phyloP scores from a whole-genome alignment of 306 rosid species.

The Notholithocarpus densiflorus region DNA sequence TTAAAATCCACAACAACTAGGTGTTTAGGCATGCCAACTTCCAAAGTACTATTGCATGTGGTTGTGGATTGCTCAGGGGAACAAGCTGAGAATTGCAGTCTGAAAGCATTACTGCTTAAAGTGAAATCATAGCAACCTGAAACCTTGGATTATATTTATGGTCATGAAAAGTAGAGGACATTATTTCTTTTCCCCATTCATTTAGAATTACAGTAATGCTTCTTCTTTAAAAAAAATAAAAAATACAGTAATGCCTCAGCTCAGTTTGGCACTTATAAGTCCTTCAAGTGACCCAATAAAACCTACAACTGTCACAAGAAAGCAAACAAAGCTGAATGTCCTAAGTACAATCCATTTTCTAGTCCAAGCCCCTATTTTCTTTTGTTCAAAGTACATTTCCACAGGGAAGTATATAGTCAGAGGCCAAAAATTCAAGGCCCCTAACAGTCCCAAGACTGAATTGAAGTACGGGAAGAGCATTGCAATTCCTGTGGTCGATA shows the following conservation, averaged over 20 bases:
- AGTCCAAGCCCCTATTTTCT: slow-evolving; percentile 65
- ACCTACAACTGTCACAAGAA: slow-evolving; percentile 49
- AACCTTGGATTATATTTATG: no score
- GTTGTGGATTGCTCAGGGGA: no score
- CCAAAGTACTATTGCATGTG: no score
- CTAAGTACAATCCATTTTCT: slow-evolving; percentile 61
- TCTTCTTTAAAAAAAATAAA: not conserved
- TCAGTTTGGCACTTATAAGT: slow-evolving; percentile 49
- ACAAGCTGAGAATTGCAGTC: no score
- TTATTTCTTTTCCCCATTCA: not conserved
- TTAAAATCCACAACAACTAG: no score
- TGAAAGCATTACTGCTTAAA: no score
- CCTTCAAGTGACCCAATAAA: slow-evolving; percentile 74
- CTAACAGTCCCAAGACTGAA: slow-evolving; percentile 66
- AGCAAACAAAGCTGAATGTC: slow-evolving; percentile 60
- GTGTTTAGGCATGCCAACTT: no score
- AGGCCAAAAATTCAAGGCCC: slow-evolving; percentile 90
- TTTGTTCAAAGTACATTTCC: slow-evolving; percentile 79
- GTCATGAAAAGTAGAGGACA: no score
- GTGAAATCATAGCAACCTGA: no score
- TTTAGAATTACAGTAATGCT: not conserved
- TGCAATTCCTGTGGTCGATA: slow-evolving; percentile 69
- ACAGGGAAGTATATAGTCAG: slow-evolving; percentile 73
- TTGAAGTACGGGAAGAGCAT: slow-evolving; percentile 85
- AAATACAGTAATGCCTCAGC: slow-evolving; percentile 4